Conservation (phyloP, 2,329 filamentous ascomycete genomes). For the Colletotrichum musae region DNA sequence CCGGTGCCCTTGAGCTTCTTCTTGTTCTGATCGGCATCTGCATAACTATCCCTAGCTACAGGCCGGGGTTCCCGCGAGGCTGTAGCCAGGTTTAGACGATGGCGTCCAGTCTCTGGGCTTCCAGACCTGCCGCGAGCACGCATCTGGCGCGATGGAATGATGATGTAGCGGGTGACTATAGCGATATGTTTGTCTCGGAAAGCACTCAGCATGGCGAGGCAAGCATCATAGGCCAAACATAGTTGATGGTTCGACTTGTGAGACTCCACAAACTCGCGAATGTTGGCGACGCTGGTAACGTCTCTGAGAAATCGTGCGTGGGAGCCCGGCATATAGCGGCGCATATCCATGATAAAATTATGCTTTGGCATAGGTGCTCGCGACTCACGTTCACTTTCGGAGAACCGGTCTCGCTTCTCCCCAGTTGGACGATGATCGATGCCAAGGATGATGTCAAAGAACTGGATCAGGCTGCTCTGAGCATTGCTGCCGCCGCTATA, state of each 20-base stretch:
- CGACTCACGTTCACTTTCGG: slow-evolving; percentile 62
- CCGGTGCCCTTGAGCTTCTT: slow-evolving; percentile 88
- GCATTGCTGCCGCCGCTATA: slow-evolving; percentile 97
- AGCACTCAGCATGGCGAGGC: slow-evolving; percentile 76
- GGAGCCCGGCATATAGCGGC: slow-evolving; percentile 94
- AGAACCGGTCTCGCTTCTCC: slow-evolving; percentile 67
- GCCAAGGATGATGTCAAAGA: slow-evolving; percentile 93
- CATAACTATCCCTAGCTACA: slow-evolving; percentile 32
- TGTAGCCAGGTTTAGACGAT: slow-evolving; percentile 73
- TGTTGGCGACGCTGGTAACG: slow-evolving; percentile 84
- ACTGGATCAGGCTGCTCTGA: slow-evolving; percentile 96
- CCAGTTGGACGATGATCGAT: slow-evolving; percentile 93
- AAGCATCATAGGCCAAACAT: slow-evolving; percentile 89
- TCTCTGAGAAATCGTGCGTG: slow-evolving; percentile 92
- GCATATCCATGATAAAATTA: slow-evolving; percentile 98
- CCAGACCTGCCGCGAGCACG: slow-evolving; percentile 74
- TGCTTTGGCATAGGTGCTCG: slow-evolving; percentile 64
- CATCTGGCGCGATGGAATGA: slow-evolving; percentile 86
- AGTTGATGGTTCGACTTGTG: slow-evolving; percentile 75
- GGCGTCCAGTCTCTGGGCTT: slow-evolving; percentile 66
- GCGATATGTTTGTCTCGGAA: slow-evolving; percentile 96
- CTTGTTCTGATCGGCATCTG: slow-evolving; percentile 53
- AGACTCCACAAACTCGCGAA: slow-evolving; percentile 83
- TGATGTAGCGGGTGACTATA: slow-evolving; percentile 96
- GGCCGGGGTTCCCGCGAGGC: slow-evolving; percentile 62